phyloP scores from a whole-genome alignment of 164 flowering plant species.

The Magnolia officinalis region DNA sequence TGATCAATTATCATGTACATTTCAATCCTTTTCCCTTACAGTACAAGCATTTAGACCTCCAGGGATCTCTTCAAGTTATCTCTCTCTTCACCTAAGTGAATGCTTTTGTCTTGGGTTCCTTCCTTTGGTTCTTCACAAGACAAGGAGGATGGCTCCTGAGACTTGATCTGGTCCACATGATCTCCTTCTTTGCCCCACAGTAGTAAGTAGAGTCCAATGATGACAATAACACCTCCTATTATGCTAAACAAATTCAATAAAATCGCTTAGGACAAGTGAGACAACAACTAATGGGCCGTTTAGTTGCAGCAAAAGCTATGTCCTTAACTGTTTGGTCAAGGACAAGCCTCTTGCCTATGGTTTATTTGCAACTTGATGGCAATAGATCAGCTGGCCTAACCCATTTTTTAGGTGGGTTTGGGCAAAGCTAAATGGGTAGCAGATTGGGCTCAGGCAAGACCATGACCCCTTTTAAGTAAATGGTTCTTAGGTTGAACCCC shows the following conservation, averaged over 20 bases:
- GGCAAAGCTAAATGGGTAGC: no score
- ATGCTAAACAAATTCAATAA: constrained; percentile 39
- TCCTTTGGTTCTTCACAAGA: constrained; percentile 17
- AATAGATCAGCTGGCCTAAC: no score
- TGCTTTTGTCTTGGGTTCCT: constrained; percentile 9
- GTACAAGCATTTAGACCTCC: background rate
- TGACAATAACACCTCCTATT: constrained; percentile 56
- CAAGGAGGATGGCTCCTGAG: constrained; percentile 14
- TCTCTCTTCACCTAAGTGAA: background rate
- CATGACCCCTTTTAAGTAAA: background rate
- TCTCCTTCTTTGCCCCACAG: constrained; percentile 82
- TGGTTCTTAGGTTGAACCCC: background rate
- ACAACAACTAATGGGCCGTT: no score
- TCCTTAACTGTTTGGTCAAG: no score
- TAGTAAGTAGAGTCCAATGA: constrained; percentile 65
- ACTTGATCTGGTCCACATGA: constrained; percentile 19
- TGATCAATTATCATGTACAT: no score
- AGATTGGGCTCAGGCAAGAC: no score
- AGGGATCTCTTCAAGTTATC: background rate
- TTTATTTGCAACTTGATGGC: no score
- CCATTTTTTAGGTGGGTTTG: no score
- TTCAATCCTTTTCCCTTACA: no score
- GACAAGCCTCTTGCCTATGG: no score
- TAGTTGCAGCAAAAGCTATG: no score
- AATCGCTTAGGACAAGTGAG: no score